These are phyloP conservation scores for Fusarium liriodendri DNA, from an alignment of 2,329 filamentous ascomycete genomes.

Conservation along the genomic window DNA sequence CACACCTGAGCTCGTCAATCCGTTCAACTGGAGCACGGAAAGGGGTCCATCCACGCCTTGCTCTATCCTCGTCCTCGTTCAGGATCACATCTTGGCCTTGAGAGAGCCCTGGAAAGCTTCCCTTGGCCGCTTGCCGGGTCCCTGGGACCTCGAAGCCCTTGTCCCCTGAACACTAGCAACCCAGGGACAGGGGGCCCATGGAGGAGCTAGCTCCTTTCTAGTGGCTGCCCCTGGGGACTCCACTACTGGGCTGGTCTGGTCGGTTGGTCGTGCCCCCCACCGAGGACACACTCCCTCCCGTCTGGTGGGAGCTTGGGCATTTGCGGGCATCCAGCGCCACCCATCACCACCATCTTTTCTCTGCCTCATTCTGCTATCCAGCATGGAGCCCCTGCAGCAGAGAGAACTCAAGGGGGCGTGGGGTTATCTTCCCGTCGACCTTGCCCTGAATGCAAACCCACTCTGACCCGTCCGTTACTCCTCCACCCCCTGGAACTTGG, in stretches of 20 bases:
- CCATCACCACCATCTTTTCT: slow-evolving; percentile 20
- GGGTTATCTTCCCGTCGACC: slow-evolving; percentile 34
- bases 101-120: slow-evolving; percentile 15
- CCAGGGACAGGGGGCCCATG: slow-evolving; percentile 31
- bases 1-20: not conserved
- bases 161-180: slow-evolving; percentile 28
- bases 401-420: slow-evolving; percentile 27
- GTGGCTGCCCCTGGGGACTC: slow-evolving; percentile 19
- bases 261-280: slow-evolving; percentile 29
- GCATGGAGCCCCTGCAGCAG: slow-evolving; percentile 20
- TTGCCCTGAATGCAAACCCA: slow-evolving; percentile 30
- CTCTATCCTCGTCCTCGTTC: not conserved
- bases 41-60: slow-evolving; percentile 29
- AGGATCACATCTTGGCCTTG: slow-evolving; percentile 3
- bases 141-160: slow-evolving; percentile 23
- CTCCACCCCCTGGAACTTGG: slow-evolving; percentile 37
- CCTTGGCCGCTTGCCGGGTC: slow-evolving; percentile 20
- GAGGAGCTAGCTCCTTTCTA: slow-evolving; percentile 16
- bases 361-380: slow-evolving; percentile 8
- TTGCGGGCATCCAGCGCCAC: slow-evolving; percentile 15
- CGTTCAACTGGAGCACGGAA: slow-evolving; percentile 16
- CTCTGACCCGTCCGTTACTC: slow-evolving; percentile 30
- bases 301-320: slow-evolving; percentile 9
- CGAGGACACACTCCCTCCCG: slow-evolving; percentile 31
- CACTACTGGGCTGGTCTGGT: slow-evolving; percentile 28